Conservation (phyloP, 805 yeast species). For the Lipomyces starkeyi region DNA sequence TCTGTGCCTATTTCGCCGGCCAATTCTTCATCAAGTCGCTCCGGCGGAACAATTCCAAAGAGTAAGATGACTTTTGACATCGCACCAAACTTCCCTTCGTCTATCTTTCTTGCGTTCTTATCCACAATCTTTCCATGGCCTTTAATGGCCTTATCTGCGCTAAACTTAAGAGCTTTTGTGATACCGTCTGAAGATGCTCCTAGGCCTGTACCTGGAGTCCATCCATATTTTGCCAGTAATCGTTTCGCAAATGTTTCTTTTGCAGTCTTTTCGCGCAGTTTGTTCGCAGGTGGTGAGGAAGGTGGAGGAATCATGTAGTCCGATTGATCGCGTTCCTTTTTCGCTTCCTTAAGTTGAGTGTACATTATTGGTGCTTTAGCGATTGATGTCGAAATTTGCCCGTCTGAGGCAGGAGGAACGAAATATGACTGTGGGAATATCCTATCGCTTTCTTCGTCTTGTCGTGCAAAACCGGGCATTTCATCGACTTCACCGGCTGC, state of each 20-base stretch:
- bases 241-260: constrained; percentile 36
- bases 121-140: constrained; percentile 37
- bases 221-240: constrained; percentile 35
- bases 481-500: not conserved
- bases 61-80: constrained; percentile 29
- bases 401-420: not conserved
- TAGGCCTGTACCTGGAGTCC: constrained; percentile 38
- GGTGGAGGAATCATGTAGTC: not conserved
- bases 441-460: not conserved
- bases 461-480: not conserved
- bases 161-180: constrained; percentile 33
- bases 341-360: not conserved
- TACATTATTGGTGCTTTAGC: constrained; percentile 4
- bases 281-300: not conserved
- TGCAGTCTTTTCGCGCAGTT: constrained; percentile 7
- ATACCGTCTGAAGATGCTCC: constrained; percentile 33
- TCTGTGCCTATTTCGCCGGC: constrained; percentile 36
- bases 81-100: constrained; percentile 26
- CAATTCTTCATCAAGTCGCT: constrained; percentile 29
- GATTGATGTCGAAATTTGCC: not conserved
- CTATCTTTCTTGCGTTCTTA: constrained; percentile 40
- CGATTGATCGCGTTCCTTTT: constrained; percentile 5
- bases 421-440: not conserved
- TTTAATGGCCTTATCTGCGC: constrained; percentile 32
- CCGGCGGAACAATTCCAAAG: constrained; percentile 20